A percentile compares a stretch with the other conserved stretches of the same genome.
Evolutionary conservation across 2,329 filamentous ascomycete genomes (phyloP).

Genomic region (Colletotrichum sp.): DNA sequence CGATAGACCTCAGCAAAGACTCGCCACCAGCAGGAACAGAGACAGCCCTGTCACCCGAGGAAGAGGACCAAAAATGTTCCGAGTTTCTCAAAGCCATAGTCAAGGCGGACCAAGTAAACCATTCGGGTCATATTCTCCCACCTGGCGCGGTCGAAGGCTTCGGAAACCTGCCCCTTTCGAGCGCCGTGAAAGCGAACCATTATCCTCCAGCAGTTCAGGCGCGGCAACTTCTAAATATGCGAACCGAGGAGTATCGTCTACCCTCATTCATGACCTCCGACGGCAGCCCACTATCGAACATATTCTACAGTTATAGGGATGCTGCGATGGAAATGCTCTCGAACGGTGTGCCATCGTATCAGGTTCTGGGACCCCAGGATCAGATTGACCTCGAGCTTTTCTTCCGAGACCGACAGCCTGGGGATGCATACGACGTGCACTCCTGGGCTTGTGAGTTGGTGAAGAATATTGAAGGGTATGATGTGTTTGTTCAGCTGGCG

Average conservation of each 20-base stretch:
- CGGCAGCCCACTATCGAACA: constrained; percentile 3
- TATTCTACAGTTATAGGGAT: constrained; percentile 12
- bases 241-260: constrained; percentile 4
- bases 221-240: neutral
- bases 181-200: constrained; percentile 1
- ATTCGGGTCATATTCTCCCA: neutral
- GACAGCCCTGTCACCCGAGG: rapidly evolving
- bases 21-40: neutral
- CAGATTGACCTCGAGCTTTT: constrained; percentile 12
- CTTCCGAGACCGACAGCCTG: neutral
- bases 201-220: neutral
- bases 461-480: constrained; percentile 6
- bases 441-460: constrained; percentile 10
- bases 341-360: neutral
- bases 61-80: neutral
- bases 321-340: constrained; percentile 11
- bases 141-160: constrained; percentile 10
- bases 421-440: constrained; percentile 1
- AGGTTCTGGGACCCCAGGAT: neutral
- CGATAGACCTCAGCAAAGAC: neutral
- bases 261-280: constrained; percentile 9
- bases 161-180: constrained; percentile 6
- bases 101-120: neutral
- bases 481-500: constrained; percentile 5
- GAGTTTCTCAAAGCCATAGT: neutral